Evolutionary conservation across 495 filamentous ascomycete genomes (phyloP).

Genomic region (Aspergillus sclerotiicarbonarius): DNA sequence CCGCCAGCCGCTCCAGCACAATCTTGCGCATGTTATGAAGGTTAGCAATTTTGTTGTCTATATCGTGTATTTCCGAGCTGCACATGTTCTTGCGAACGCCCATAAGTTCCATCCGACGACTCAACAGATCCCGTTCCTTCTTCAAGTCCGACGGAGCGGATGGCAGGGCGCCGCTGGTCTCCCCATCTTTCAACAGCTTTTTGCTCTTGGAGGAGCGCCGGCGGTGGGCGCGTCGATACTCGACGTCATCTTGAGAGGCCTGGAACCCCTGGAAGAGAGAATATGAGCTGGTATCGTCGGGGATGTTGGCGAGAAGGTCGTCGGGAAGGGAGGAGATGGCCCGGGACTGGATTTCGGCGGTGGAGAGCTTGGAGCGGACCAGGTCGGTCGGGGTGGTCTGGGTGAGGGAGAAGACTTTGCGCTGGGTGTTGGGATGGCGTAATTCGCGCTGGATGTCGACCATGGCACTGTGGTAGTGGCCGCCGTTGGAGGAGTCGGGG

Average conservation of each 20-base stretch:
- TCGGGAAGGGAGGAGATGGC: slow-evolving; percentile 87
- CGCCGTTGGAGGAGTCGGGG: slow-evolving; percentile 51
- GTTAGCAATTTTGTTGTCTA: slow-evolving; percentile 95
- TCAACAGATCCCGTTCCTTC: slow-evolving; percentile 72
- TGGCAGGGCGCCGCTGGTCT: slow-evolving; percentile 52
- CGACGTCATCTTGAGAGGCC: slow-evolving; percentile 67
- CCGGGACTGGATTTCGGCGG: slow-evolving; percentile 89
- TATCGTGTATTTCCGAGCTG: slow-evolving; percentile 90
- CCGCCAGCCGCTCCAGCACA: slow-evolving; percentile 82
- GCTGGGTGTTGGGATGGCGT: slow-evolving; percentile 76
- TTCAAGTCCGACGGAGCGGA: slow-evolving; percentile 66
- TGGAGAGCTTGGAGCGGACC: slow-evolving; percentile 87
- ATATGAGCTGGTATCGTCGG: slow-evolving; percentile 79
- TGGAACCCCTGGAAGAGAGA: slow-evolving; percentile 97
- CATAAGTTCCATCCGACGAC: slow-evolving; percentile 86
- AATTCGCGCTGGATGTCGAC: slow-evolving; percentile 85
- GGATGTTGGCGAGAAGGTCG: slow-evolving; percentile 83
- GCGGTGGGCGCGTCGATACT: slow-evolving; percentile 63
- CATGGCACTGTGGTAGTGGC: slow-evolving; percentile 82
- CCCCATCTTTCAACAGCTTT: slow-evolving; percentile 66
- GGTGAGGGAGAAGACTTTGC: slow-evolving; percentile 83
- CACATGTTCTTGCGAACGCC: slow-evolving; percentile 95
- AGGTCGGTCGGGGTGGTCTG: slow-evolving; percentile 88
- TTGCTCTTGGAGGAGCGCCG: slow-evolving; percentile 67
- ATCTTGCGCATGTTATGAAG: slow-evolving; percentile 91